Evolutionary conservation across 192 early-diverging fungal species (phyloP), one percentile per base, ranked within the genome.

Genomic region (Linnemannia elongata): DNA sequence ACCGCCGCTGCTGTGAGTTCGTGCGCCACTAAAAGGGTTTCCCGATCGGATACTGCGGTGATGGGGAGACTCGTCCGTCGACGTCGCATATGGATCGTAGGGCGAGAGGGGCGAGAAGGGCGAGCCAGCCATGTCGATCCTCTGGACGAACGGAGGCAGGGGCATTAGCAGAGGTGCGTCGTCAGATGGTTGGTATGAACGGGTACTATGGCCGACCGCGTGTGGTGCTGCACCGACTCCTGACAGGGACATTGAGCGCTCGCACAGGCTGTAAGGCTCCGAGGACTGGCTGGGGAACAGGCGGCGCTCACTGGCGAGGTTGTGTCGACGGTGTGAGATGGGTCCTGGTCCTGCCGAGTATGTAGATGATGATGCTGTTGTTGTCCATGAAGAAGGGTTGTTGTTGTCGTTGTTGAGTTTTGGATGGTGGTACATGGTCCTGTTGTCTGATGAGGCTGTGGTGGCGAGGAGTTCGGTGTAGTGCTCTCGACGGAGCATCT

Each of bases 401-500:
- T 45, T 45, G 44, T 45, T 13, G 42, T 44, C n/a, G 57, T 60
- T 66, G 60, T 66, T 72, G 42, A 57, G 70, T 45, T 72, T 38
- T 75, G 75, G 57, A 41, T 74, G 69, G 72, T 81, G 68, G 75
- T 69, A 78, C 85, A 80, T 74, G 60, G 45, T 42, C 27, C 42
- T 52, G 39, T 72, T 52, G 39, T 72, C 81, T 27, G 71, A 66
- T 66, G 60, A 20, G 76, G 71, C 76, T 68, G 76, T 66, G 42
- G 45, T 47, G 15, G 49, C 49, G 49, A 52, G 49, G 17, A 72
- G 60, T 69, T 81, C 74, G 41, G 27, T 49, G 47, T 38, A 27
- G 57, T 81, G 70, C 79, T 72, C 83, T 54, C 85, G 85, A 35
- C 85, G 85, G 41, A 78, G 76, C 79, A 87, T 22, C 41, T 87